These are phyloP conservation scores for Botrytis porri DNA, from an alignment of 2,329 filamentous ascomycete genomes.

Conservation along the genomic window DNA sequence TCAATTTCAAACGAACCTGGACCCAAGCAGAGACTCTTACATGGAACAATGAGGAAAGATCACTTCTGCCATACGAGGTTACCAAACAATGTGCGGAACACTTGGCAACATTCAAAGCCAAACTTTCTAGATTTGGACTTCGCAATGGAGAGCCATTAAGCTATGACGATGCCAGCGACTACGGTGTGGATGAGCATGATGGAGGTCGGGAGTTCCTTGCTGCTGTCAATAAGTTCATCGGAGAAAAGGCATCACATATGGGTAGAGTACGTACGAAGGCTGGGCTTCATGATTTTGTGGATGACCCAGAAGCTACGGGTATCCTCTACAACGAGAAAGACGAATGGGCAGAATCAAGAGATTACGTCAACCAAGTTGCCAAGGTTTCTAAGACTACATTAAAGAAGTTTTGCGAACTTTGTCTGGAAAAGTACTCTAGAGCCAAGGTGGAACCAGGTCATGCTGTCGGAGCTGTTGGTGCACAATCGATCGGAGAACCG, in stretches of 20 bases:
- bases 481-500: slow-evolving; percentile 96
- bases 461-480: slow-evolving; percentile 91
- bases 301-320: slow-evolving; percentile 37
- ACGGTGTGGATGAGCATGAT: slow-evolving; percentile 73
- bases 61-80: slow-evolving; percentile 73
- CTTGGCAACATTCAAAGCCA: slow-evolving; percentile 64
- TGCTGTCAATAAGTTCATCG: slow-evolving; percentile 72
- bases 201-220: slow-evolving; percentile 79
- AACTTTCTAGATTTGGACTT: slow-evolving; percentile 59
- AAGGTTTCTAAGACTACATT: slow-evolving; percentile 79
- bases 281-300: slow-evolving; percentile 48
- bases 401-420: slow-evolving; percentile 72
- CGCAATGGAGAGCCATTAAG: slow-evolving; percentile 59
- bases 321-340: slow-evolving; percentile 33
- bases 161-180: slow-evolving; percentile 68
- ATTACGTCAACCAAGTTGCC: slow-evolving; percentile 51
- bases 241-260: slow-evolving; percentile 60
- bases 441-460: slow-evolving; percentile 93
- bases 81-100: slow-evolving; percentile 63
- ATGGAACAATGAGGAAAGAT: slow-evolving; percentile 72
- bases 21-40: slow-evolving; percentile 74
- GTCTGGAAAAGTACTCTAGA: slow-evolving; percentile 84
- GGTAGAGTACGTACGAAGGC: slow-evolving; percentile 50
- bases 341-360: slow-evolving; percentile 29
- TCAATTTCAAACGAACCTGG: slow-evolving; percentile 89